Evolutionary conservation across 2,329 filamentous ascomycete genomes (phyloP).

Genomic region (Epichloe sylvatica): DNA sequence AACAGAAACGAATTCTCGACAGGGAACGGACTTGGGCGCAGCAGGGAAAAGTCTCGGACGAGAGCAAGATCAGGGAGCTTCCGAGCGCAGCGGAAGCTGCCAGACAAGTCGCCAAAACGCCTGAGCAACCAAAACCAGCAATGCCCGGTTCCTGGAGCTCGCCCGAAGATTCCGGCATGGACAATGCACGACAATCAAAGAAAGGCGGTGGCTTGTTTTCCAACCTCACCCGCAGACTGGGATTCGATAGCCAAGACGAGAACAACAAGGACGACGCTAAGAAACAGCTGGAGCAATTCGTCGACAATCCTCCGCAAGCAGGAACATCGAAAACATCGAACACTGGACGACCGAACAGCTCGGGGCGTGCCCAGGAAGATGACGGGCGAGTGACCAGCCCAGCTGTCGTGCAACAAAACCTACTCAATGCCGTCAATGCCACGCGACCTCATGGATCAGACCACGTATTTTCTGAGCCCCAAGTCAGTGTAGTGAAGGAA

Average conservation of each 20-base stretch:
- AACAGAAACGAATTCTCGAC: slow-evolving; percentile 53
- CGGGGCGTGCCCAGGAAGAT: slow-evolving; percentile 19
- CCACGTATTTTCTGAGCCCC: slow-evolving; percentile 57
- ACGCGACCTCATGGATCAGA: slow-evolving; percentile 65
- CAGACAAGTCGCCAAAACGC: slow-evolving; percentile 26
- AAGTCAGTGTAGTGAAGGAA: slow-evolving; percentile 62
- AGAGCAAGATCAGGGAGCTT: slow-evolving; percentile 3
- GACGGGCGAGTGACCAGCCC: slow-evolving; percentile 45
- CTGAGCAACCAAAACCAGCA: slow-evolving; percentile 24
- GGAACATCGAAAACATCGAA: slow-evolving; percentile 1
- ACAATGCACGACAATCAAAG: slow-evolving; percentile 20
- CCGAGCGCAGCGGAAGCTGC: slow-evolving; percentile 20
- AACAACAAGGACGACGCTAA: slow-evolving; percentile 28
- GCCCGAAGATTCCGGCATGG: slow-evolving; percentile 33
- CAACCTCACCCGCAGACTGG: slow-evolving; percentile 51
- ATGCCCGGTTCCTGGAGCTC: slow-evolving; percentile 72
- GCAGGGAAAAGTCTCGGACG: slow-evolving; percentile 17
- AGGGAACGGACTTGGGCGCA: slow-evolving; percentile 31
- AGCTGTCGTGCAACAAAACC: slow-evolving; percentile 50
- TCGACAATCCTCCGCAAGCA: slow-evolving; percentile 19
- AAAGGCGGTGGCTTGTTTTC: slow-evolving; percentile 51
- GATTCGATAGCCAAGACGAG: slow-evolving; percentile 40
- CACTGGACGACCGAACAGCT: not conserved
- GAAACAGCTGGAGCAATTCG: slow-evolving; percentile 29
- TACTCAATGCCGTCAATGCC: slow-evolving; percentile 65